Conservation (phyloP, 148 eudicot genomes). For the Rhododendron simsii region DNA sequence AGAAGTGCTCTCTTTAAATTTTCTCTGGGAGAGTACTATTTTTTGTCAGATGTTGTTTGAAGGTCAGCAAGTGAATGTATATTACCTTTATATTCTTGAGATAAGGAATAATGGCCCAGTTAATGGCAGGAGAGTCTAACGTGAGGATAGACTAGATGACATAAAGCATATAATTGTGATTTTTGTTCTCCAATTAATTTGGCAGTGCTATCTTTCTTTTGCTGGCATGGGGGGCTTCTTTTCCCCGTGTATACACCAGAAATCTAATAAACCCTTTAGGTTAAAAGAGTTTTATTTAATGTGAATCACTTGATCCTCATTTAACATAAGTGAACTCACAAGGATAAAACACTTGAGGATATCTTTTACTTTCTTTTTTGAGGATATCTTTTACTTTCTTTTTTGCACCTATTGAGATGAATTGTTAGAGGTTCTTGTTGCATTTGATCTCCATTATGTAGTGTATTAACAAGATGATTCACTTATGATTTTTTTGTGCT, state of each 20-base stretch:
- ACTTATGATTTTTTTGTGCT: constrained; percentile 8
- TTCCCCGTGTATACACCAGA: not conserved
- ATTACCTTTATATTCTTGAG: not conserved
- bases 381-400: not conserved
- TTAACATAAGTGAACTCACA: not conserved
- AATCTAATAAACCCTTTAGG: not conserved
- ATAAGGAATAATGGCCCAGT: not conserved
- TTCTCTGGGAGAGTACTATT: not conserved
- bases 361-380: not conserved
- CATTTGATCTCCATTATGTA: not conserved
- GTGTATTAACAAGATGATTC: not conserved
- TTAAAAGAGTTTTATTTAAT: not conserved
- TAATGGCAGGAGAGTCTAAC: not conserved
- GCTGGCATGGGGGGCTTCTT: not conserved
- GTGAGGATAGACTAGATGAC: not conserved
- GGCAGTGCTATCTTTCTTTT: not conserved
- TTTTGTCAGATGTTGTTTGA: not conserved
- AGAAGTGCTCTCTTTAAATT: not conserved
- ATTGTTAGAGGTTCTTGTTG: not conserved
- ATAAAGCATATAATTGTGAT: not conserved
- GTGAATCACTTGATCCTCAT: not conserved
- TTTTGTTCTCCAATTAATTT: not conserved
- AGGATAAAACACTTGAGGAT: not conserved
- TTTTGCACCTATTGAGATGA: not conserved
- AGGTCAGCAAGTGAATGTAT: not conserved